Base-by-base conservation (phyloP, 495 filamentous ascomycete species). In the Gamarada debralockiae region DNA sequence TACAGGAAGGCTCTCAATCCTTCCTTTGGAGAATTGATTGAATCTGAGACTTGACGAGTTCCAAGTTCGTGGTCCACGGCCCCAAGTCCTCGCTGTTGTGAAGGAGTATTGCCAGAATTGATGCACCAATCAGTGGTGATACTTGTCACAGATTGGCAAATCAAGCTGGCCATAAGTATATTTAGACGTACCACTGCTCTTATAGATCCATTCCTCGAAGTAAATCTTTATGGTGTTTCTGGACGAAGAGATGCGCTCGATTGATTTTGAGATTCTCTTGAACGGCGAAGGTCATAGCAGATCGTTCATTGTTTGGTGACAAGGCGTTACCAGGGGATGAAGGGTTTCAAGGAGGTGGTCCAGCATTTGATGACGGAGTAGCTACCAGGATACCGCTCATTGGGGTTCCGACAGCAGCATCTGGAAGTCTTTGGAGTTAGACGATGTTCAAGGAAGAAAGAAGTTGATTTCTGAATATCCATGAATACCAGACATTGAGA, bases 21-120 rank as follows among this genome's bases (percentile, higher is more conserved):
- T 37, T 33, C 14, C 21, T 42, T 57, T 40, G 17, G 49, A 27
- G 24, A 50, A 55, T 45, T 49, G 24, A 17, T 50, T 39, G 48
- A 68, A 65, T 14, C 53, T 44, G 22, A 53, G 50, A n/a, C 15
- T 45, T 36, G 40, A 39, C 18, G 40, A 15, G 20, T 55, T 69
- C 70, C 70, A 73, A 36, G 49, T 29, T 46, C 38, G 53, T 24
- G 73, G 73, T 1, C 71, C 73, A 12, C 58, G 59, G 0, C 71
- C 71, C 73, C 70, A 73, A 39, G 66, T 56, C 48, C 70, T 74
- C 10, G 70, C 68, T 5, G 68, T 70, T 50, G 64, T 71, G 50
- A 71, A 74, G 7, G 65, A 60, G 39, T 65, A 70, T 29, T 68
- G 62, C 67, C 69, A 76, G 43, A 67, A 72, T 40, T 74, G 68